Evolutionary conservation across 345 rosid species (phyloP).

Genomic region (Eucalyptus camaldulensis): DNA sequence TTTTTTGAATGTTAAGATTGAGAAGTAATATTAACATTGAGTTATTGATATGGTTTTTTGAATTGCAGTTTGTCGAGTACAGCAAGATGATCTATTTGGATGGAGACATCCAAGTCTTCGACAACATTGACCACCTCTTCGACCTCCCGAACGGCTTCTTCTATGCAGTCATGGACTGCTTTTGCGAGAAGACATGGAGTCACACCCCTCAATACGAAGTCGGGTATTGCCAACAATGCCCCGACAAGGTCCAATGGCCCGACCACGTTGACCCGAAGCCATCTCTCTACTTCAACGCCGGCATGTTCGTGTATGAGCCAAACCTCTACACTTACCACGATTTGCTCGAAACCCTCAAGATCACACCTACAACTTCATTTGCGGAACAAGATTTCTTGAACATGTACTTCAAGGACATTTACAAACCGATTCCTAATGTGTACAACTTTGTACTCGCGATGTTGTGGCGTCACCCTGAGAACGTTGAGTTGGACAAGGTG

Average conservation of each 20-base stretch:
- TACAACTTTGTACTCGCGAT: not conserved
- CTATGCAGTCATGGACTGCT: slow-evolving; percentile 43
- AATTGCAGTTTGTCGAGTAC: slow-evolving; percentile 16
- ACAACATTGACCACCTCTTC: slow-evolving; percentile 26
- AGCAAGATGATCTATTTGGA: slow-evolving; percentile 24
- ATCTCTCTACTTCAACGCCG: not conserved
- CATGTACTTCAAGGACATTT: not conserved
- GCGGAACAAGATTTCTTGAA: not conserved
- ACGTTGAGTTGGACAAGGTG: not conserved
- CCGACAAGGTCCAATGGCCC: not conserved
- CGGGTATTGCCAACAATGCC: not conserved
- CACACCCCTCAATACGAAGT: not conserved
- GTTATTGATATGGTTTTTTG: not conserved
- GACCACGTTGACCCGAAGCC: not conserved
- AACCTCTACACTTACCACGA: not conserved
- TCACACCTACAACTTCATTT: not conserved
- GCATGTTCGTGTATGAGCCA: not conserved
- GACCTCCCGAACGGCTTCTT: slow-evolving; percentile 19
- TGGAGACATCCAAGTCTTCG: slow-evolving; percentile 29
- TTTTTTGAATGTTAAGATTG: not conserved
- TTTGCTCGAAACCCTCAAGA: not conserved
- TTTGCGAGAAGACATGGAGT: slow-evolving; percentile 42
- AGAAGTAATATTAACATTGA: not conserved
- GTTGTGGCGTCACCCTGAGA: not conserved
- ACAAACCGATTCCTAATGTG: not conserved